A percentile compares a stretch with the other conserved stretches of the same genome.
phyloP scores from a whole-genome alignment of 2,329 filamentous ascomycete species.

The Cercospora sp. region DNA sequence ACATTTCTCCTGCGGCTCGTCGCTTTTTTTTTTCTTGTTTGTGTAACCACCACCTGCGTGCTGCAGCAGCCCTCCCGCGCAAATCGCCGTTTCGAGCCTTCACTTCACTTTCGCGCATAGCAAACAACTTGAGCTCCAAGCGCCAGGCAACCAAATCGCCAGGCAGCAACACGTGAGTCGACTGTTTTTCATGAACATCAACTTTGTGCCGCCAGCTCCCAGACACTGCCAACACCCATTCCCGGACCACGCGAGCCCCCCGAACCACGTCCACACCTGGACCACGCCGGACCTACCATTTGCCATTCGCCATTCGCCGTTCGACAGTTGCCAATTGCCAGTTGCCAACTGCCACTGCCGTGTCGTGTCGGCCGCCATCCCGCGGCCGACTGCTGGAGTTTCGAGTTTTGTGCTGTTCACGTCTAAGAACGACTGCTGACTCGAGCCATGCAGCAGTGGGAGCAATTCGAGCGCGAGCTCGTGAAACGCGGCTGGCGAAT shows the following conservation, averaged over 20 bases:
- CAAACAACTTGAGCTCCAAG: background rate
- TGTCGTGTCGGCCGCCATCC: background rate
- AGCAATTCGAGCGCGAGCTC: conserved; percentile 19
- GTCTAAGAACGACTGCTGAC: conserved; percentile 18
- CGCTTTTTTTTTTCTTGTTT: background rate
- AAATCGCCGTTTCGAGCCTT: conserved; percentile 10
- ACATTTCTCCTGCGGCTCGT: background rate
- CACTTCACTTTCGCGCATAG: background rate
- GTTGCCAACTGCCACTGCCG: background rate
- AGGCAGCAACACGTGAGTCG: background rate
- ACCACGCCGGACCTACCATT: background rate
- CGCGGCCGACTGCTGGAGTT: conserved; percentile 5
- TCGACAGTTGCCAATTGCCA: background rate
- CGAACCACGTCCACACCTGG: background rate
- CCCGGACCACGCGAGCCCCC: background rate
- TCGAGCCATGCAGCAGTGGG: conserved; percentile 23
- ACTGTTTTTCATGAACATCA: background rate
- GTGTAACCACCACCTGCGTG: background rate
- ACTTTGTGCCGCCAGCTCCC: background rate
- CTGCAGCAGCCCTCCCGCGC: background rate
- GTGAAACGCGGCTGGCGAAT: conserved; percentile 25
- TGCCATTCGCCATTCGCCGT: background rate
- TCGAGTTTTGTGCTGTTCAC: conserved; percentile 1
- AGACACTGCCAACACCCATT: background rate
- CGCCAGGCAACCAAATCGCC: background rate